Evolutionary conservation across 768 basidiomycete species (phyloP), one percentile per base, ranked within the genome.

Genomic region (Collybiopsis confluens): DNA sequence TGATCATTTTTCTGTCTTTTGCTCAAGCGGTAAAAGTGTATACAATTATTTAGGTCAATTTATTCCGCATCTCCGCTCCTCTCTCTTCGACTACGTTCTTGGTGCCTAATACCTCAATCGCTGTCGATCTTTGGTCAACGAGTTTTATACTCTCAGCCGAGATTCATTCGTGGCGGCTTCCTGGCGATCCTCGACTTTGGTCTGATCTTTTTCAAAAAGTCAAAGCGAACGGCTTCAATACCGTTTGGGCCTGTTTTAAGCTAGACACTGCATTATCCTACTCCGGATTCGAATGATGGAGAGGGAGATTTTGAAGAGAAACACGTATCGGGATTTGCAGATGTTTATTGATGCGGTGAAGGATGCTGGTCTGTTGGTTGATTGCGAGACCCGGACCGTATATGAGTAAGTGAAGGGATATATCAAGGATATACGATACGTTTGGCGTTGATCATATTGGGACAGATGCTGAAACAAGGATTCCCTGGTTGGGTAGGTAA

Each of bases 401-500:
- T 58, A 76, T 80, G 55, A 80, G 78, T 77, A 54, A 51, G 70
- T 21, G 30, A 33, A 6, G 6, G 4, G n/a, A 5, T 15, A 2
- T n/a, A 16, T 24, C 24, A 26, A 44, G 56, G 30, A 52, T 26
- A 3, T 38, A 56, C 6, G n/a, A 40, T n/a, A n/a, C n/a, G n/a
- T n/a, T n/a, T n/a, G n/a, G n/a, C n/a, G n/a, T n/a, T n/a, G n/a
- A n/a, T n/a, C n/a, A n/a, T n/a, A n/a, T n/a, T n/a, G n/a, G n/a
- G n/a, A n/a, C n/a, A n/a, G 76, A 79, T 58, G 77, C 60, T 7
- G 78, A 80, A 62, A 79, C 78, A 78, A 13, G 79, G 81, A 4
- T 79, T 82, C 56, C 81, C 82, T 11, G 81, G 81, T 4, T 82
- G 80, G 81, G 77, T 79, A 30, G 79, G 76, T 8, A 78, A 80